Conservation (phyloP, 208 protist genomes). For the Leishmania martiniquensis region DNA sequence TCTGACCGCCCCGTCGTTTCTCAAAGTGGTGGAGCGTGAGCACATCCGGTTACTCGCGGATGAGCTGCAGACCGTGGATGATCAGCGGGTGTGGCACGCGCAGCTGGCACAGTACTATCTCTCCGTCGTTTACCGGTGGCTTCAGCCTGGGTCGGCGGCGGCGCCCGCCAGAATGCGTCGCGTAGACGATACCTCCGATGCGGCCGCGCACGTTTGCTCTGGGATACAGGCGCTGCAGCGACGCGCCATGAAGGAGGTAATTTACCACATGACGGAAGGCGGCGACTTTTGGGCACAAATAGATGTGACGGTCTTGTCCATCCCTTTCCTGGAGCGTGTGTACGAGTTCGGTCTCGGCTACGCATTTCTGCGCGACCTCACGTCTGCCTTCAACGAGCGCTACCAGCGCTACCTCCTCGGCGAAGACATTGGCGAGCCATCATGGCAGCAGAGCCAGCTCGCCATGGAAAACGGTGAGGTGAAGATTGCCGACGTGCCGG, state of each 20-base stretch:
- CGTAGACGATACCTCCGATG: not conserved
- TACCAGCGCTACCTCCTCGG: slow-evolving; percentile 58
- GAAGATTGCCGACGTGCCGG: not conserved
- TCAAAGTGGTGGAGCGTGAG: slow-evolving; percentile 32
- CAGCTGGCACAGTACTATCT: slow-evolving; percentile 59
- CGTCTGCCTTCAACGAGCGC: slow-evolving; percentile 65
- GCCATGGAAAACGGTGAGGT: not conserved
- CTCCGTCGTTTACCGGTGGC: slow-evolving; percentile 38
- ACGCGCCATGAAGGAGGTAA: slow-evolving; percentile 71
- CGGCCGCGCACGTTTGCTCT: not conserved
- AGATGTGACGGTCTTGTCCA: slow-evolving; percentile 58
- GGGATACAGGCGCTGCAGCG: slow-evolving; percentile 42
- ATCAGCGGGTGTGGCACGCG: slow-evolving; percentile 62
- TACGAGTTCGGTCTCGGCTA: slow-evolving; percentile 66
- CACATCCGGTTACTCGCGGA: slow-evolving; percentile 14
- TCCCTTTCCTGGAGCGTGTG: slow-evolving; percentile 66
- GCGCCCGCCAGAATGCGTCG: not conserved
- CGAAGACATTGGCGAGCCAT: slow-evolving; percentile 33
- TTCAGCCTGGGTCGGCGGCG: slow-evolving; percentile 4
- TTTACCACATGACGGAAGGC: slow-evolving; percentile 49
- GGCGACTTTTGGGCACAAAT: slow-evolving; percentile 46
- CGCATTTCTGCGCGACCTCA: slow-evolving; percentile 70
- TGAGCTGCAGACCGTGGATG: slow-evolving; percentile 37
- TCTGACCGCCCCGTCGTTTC: slow-evolving; percentile 50
- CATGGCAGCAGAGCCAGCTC: slow-evolving; percentile 11